Conservation (phyloP, 1,284 basidiomycete species). For the Leccinum solheimii region DNA sequence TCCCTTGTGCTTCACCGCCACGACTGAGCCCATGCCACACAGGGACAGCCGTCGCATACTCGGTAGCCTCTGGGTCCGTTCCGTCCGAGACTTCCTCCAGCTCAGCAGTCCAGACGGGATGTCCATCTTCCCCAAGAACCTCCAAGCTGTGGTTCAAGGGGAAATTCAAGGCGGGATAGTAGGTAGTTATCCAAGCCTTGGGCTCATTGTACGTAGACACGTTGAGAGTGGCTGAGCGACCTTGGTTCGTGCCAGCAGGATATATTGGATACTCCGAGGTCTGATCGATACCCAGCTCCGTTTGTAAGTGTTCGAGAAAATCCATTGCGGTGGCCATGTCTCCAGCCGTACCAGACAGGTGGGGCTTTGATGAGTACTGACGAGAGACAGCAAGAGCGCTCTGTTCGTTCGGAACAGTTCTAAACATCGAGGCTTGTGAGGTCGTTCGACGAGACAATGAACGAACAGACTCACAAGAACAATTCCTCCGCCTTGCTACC, state of each 20-base stretch:
- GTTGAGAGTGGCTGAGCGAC: constrained; percentile 47
- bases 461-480: background rate
- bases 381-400: constrained; percentile 45
- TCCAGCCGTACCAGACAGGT: constrained; percentile 50
- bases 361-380: constrained; percentile 48
- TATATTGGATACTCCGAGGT: constrained; percentile 43
- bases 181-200: constrained; percentile 58
- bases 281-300: constrained; percentile 42
- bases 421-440: background rate
- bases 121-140: constrained; percentile 34
- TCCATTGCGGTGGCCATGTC: constrained; percentile 54
- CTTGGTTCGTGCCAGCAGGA: constrained; percentile 49
- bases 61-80: constrained; percentile 47
- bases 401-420: background rate
- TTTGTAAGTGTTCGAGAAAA: constrained; percentile 50
- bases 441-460: background rate
- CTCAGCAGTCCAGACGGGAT: constrained; percentile 49
- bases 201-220: constrained; percentile 43
- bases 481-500: background rate
- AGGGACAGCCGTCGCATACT: constrained; percentile 43
- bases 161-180: constrained; percentile 68
- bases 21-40: constrained; percentile 54
- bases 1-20: constrained; percentile 52
- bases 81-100: constrained; percentile 50
- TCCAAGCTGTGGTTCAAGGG: constrained; percentile 52